Percentiles rank a stretch among this genome's conserved stretches.
These are phyloP conservation scores for Trichothecium sympodiale DNA, from an alignment of 2,329 filamentous ascomycete genomes.

Conservation along the genomic window DNA sequence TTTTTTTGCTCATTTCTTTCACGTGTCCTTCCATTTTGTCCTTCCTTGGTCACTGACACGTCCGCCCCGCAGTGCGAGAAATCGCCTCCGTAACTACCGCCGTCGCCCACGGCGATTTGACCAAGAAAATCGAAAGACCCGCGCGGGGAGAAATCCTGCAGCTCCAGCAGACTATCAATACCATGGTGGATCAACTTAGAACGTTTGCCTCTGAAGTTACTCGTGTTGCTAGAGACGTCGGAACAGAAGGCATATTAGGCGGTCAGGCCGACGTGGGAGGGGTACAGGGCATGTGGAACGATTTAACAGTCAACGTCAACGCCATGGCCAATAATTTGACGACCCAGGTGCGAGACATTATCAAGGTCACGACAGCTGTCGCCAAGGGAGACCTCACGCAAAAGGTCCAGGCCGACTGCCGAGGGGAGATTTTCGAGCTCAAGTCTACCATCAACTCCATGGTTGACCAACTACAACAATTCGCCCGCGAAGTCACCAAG, in stretches of 20 bases:
- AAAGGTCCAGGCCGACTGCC: conserved; percentile 88
- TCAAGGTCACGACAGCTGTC: conserved; percentile 63
- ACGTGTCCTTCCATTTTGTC: not conserved
- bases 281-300: conserved; percentile 27
- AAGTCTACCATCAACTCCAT: conserved; percentile 99
- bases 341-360: conserved; percentile 89
- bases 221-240: conserved; percentile 71
- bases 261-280: conserved; percentile 76
- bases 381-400: conserved; percentile 86
- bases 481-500: conserved; percentile 93
- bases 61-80: conserved; percentile 50
- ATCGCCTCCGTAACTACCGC: conserved; percentile 78
- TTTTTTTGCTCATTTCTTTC: not conserved
- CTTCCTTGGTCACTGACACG: conserved; percentile 7
- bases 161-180: conserved; percentile 78
- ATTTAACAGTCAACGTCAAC: conserved; percentile 71
- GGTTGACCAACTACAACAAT: conserved; percentile 95
- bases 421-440: conserved; percentile 84
- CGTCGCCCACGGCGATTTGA: conserved; percentile 72
- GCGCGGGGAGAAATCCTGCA: conserved; percentile 74
- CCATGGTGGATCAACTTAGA: conserved; percentile 77
- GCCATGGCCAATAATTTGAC: conserved; percentile 83
- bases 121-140: conserved; percentile 73
- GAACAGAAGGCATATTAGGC: conserved; percentile 72
- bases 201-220: conserved; percentile 80